phyloP scores from a whole-genome alignment of 768 basidiomycete genomes.

The Favolaschia claudopus region DNA sequence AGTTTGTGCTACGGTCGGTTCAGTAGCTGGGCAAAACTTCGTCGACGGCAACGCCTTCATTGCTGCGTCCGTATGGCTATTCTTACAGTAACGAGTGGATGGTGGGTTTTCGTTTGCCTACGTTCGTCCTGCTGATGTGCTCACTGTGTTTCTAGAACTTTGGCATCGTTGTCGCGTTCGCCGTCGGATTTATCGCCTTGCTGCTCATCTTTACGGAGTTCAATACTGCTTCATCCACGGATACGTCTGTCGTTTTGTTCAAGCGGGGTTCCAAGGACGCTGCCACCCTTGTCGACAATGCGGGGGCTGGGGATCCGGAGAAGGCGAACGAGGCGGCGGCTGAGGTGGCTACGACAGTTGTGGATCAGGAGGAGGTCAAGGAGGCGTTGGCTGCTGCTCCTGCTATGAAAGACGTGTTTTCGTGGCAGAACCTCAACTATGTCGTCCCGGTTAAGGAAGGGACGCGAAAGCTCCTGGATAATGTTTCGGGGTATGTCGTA shows the following conservation, averaged over 20 bases:
- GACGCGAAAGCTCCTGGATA: constrained; percentile 62
- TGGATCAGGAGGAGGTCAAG: constrained; percentile 21
- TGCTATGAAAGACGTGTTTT: constrained; percentile 70
- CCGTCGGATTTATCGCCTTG: constrained; percentile 56
- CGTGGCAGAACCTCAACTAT: constrained; percentile 78
- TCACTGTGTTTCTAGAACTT: constrained; percentile 52
- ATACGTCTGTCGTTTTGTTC: constrained; percentile 61
- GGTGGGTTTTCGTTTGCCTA: constrained; percentile 36
- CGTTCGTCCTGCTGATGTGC: not conserved
- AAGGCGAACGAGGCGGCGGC: too few relatives aligned
- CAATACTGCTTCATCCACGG: constrained; percentile 47
- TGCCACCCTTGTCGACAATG: not conserved
- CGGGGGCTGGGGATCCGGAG: constrained; percentile 35
- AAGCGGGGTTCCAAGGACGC: constrained; percentile 58
- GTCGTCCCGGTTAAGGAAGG: constrained; percentile 60
- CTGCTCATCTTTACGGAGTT: constrained; percentile 69
- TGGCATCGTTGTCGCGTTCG: constrained; percentile 75
- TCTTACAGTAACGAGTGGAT: constrained; percentile 46
- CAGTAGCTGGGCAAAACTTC: constrained; percentile 60
- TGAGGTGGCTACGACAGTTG: too few relatives aligned
- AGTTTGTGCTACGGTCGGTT: constrained; percentile 78
- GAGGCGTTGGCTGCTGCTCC: constrained; percentile 37
- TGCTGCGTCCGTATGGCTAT: constrained; percentile 58
- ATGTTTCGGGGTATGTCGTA: constrained; percentile 79
- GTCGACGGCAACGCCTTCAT: constrained; percentile 67